A percentile compares a stretch with the other conserved stretches of the same genome.
These are phyloP conservation scores for Caloboletus firmus DNA, from an alignment of 1,284 basidiomycete species.

Conservation along the genomic window DNA sequence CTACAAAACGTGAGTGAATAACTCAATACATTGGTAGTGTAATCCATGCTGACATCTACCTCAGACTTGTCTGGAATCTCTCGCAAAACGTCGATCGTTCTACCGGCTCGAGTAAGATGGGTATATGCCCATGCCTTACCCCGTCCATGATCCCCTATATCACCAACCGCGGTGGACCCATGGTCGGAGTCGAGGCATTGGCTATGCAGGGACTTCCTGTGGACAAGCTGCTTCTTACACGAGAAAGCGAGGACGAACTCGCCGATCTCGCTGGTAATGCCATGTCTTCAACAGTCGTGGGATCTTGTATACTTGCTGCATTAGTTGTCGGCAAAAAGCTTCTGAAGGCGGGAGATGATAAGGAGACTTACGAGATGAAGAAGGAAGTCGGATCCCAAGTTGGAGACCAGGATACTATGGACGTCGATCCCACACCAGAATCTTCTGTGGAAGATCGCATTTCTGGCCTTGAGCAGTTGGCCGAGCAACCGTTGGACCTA, in stretches of 20 bases:
- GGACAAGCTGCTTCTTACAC: slow-evolving; percentile 87
- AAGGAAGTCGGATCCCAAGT: slow-evolving; percentile 42
- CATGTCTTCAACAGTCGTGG: slow-evolving; percentile 96
- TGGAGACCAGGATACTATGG: slow-evolving; percentile 44
- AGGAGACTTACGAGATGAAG: slow-evolving; percentile 62
- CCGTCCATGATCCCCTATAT: slow-evolving; percentile 97
- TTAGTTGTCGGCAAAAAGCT: slow-evolving; percentile 67
- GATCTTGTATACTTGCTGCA: slow-evolving; percentile 85
- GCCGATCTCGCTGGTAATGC: slow-evolving; percentile 95
- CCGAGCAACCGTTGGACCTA: slow-evolving; percentile 66
- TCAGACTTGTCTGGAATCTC: slow-evolving; percentile 91
- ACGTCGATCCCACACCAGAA: slow-evolving; percentile 41
- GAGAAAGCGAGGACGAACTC: slow-evolving; percentile 91
- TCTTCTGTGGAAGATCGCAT: slow-evolving; percentile 50
- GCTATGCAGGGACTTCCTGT: slow-evolving; percentile 93
- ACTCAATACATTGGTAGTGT: not conserved
- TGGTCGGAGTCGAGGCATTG: slow-evolving; percentile 90
- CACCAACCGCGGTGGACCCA: slow-evolving; percentile 94
- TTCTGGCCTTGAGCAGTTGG: slow-evolving; percentile 68
- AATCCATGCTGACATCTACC: slow-evolving; percentile 18
- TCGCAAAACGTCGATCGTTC: slow-evolving; percentile 95
- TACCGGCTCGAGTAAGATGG: slow-evolving; percentile 76
- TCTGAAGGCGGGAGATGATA: slow-evolving; percentile 63
- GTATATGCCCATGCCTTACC: slow-evolving; percentile 90
- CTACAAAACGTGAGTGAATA: slow-evolving; percentile 73